Percentiles rank a stretch among this genome's conserved stretches.
phyloP scores from a whole-genome alignment of 805 yeast genomes.

The Candida maltosa region DNA sequence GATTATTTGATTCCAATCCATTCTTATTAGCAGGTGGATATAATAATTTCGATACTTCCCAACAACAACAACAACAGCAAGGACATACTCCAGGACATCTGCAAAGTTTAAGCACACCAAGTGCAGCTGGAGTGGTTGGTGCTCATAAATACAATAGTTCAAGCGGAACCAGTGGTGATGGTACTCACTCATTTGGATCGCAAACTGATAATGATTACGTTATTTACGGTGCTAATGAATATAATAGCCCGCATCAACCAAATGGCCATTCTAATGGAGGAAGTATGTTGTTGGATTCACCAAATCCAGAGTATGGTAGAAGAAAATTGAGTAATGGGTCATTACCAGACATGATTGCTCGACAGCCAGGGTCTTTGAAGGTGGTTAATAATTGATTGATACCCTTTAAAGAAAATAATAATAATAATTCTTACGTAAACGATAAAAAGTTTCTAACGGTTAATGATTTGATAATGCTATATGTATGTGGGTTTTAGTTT shows the following conservation, averaged over 20 bases:
- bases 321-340: conserved; percentile 54
- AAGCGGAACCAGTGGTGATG: conserved; percentile 11
- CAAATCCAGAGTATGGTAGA: conserved; percentile 35
- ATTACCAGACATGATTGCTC: conserved; percentile 46
- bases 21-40: conserved; percentile 14
- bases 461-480: too few relatives aligned
- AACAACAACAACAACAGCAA: conserved; percentile 6
- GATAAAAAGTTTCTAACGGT: too few relatives aligned
- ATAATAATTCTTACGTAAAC: too few relatives aligned
- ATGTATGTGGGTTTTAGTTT: too few relatives aligned
- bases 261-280: conserved; percentile 2
- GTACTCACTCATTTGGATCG: conserved; percentile 9
- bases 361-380: conserved; percentile 46
- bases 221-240: not conserved
- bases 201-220: conserved; percentile 9
- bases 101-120: conserved; percentile 1
- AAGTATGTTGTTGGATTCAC: conserved; percentile 4
- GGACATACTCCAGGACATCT: not conserved
- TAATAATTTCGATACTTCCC: conserved; percentile 9
- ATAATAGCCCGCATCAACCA: too few relatives aligned
- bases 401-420: too few relatives aligned
- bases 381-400: conserved; percentile 38
- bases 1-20: conserved; percentile 17
- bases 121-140: not conserved
- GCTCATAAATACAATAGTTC: conserved; percentile 9